Percentiles rank a stretch among this genome's conserved stretches.
Evolutionary conservation across 2,329 filamentous ascomycete species (phyloP).

Genomic region (Colletotrichum karsti): DNA sequence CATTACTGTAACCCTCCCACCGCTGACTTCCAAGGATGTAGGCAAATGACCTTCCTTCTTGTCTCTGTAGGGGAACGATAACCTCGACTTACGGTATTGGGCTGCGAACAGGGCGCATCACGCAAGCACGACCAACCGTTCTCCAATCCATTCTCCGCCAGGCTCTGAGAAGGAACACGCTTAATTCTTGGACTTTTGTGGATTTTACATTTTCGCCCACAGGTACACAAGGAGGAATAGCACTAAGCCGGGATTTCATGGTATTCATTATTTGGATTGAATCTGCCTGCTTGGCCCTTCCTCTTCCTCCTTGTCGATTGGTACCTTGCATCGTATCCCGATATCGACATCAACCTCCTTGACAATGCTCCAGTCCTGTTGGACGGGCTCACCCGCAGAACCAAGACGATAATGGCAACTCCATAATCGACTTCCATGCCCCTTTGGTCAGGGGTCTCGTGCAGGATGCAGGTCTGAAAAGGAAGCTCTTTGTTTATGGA

Average conservation of each 20-base stretch:
- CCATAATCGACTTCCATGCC: background rate
- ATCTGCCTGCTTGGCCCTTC: too few relatives aligned
- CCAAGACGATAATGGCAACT: background rate
- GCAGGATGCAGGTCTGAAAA: background rate
- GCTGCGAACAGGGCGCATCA: background rate
- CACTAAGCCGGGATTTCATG: too few relatives aligned
- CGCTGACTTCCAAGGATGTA: background rate
- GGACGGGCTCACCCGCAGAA: background rate
- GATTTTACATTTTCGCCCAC: too few relatives aligned
- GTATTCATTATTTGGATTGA: too few relatives aligned
- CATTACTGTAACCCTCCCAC: constrained; percentile 7
- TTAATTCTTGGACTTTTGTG: too few relatives aligned
- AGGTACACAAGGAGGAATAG: too few relatives aligned
- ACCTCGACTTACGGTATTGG: background rate
- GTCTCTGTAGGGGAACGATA: constrained; percentile 5
- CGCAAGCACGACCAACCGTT: background rate
- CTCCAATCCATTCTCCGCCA: too few relatives aligned
- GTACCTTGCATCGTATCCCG: background rate
- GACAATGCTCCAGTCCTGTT: background rate
- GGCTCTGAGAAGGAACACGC: too few relatives aligned
- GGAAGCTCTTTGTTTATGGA: constrained; percentile 5
- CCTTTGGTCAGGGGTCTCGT: background rate
- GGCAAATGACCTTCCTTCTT: constrained; percentile 26
- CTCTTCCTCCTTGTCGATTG: too few relatives aligned
- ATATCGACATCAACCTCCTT: constrained; percentile 3